Conservation (phyloP, 495 filamentous ascomycete species). For the Lindgomyces ingoldianus region DNA sequence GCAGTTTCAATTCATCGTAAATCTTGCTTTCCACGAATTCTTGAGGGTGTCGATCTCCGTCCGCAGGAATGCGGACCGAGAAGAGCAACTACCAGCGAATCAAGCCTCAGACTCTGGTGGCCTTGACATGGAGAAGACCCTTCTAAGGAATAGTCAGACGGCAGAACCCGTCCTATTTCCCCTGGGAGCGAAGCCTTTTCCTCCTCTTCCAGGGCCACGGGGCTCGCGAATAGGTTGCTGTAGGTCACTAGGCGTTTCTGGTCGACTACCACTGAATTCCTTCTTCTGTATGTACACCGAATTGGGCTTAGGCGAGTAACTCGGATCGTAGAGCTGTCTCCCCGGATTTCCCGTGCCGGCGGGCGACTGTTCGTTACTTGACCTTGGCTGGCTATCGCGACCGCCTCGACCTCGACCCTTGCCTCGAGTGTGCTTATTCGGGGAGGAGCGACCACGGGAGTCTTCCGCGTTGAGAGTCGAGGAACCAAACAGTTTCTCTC, state of each 20-base stretch:
- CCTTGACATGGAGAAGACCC: too few species aligned
- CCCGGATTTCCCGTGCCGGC: conserved; percentile 44
- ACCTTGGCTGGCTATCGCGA: conserved; percentile 53
- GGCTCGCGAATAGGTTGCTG: conserved; percentile 67
- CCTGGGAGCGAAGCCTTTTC: conserved; percentile 63
- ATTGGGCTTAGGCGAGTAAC: conserved; percentile 62
- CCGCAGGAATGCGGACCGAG: background rate
- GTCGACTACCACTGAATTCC: conserved; percentile 47
- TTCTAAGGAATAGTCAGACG: background rate
- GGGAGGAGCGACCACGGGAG: conserved; percentile 60
- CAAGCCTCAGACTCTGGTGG: too few species aligned
- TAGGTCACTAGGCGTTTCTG: conserved; percentile 52
- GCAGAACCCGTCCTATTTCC: conserved; percentile 41
- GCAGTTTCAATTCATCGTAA: too few species aligned
- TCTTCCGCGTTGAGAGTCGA: conserved; percentile 54
- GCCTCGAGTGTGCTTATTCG: conserved; percentile 41
- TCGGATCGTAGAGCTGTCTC: conserved; percentile 73
- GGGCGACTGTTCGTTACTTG: conserved; percentile 49
- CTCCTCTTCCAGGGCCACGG: conserved; percentile 73
- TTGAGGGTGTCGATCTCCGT: background rate
- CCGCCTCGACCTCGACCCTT: conserved; percentile 37
- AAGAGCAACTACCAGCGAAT: too few species aligned
- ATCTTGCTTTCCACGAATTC: too few species aligned
- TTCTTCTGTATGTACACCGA: conserved; percentile 56
- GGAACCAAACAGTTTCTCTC: conserved; percentile 79